Evolutionary conservation across 352 stramenopile genomes (phyloP).

Genomic region (Phytopythium aichiense): DNA sequence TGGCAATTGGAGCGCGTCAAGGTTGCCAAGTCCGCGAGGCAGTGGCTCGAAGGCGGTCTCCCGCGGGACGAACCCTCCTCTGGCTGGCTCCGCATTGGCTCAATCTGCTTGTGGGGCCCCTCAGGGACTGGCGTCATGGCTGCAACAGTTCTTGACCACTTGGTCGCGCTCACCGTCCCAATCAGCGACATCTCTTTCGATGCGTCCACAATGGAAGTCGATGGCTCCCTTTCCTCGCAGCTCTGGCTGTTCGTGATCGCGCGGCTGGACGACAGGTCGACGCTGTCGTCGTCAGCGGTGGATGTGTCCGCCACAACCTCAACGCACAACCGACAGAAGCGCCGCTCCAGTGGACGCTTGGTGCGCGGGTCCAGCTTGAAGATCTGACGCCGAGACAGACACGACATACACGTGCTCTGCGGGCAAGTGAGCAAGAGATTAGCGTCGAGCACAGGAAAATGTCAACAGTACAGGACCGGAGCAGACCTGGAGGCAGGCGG

Average conservation of each 20-base stretch:
- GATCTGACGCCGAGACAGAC: slow-evolving; percentile 22
- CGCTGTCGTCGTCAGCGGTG: not conserved
- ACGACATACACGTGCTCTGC: slow-evolving; percentile 37
- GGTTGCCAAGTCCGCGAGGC: not conserved
- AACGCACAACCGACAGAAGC: slow-evolving; percentile 33
- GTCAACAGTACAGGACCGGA: not conserved
- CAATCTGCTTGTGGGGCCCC: not conserved
- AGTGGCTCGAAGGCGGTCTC: not conserved
- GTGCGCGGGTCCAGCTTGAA: slow-evolving; percentile 24
- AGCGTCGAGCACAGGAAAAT: not conserved
- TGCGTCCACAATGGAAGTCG: not conserved
- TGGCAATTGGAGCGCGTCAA: not conserved
- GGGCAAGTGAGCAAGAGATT: not conserved
- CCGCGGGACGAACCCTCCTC: not conserved
- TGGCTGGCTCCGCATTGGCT: not conserved
- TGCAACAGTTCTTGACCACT: slow-evolving; percentile 1
- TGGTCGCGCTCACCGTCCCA: not conserved
- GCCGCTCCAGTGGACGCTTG: slow-evolving; percentile 13
- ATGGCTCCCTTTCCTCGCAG: not conserved
- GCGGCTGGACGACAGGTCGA: not conserved
- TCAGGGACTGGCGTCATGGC: not conserved
- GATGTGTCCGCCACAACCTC: slow-evolving; percentile 9
- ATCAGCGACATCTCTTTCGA: no score
- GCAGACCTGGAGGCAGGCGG: slow-evolving; percentile 28
- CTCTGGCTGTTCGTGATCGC: not conserved